Evolutionary conservation across 352 stramenopile species (phyloP), one percentile per base, ranked within the genome.

Genomic region (Pythium rhizo-oryzae): DNA sequence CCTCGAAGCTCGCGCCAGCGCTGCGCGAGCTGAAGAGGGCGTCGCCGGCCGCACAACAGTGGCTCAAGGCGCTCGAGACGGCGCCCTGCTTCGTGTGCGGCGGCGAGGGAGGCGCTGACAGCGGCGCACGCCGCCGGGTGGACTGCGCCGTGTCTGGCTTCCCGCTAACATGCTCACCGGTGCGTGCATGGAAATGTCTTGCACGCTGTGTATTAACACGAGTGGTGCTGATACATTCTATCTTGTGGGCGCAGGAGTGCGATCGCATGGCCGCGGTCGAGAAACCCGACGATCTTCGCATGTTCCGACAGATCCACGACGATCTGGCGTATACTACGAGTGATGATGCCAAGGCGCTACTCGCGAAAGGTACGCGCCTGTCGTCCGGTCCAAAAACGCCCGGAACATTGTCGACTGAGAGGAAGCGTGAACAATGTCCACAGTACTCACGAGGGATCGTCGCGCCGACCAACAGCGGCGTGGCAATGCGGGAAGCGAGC

Each of bases 61-160:
- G 84, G 28, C 47, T 89, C 24, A 62, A 67, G 13, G 39, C 68
- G 23, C 59, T 90, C 39, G 76, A 79, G 18, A 68, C 67, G 8
- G 71, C 78, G 4, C 81, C 83, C 9, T 91, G 83, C 62, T 70
- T 91, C 18, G 63, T 84, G 28, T 90, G 83, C 51, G 78, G 72
- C 23, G 41, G 35, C 19, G 58, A 70, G 52, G 56, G 59, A 18
- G n/a, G 28, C 28, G 35, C 4, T 15, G 35, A 41, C 2, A 11
- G 35, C 13, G 35, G 35, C 8, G 35, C 8, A 11, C 35, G 63
- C 0, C 23, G 69, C 44, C 76, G 71, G 4, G 67, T 74, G 18
- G 63, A 72, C 24, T 89, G 81, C 35, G 25, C 76, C 12, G 54
- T 70, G 30, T 77, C 71, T 13, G 73, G 62, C 18, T 65, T 91